Conservation (phyloP, 768 basidiomycete genomes). For the Rhizopogon vesiculosus region DNA sequence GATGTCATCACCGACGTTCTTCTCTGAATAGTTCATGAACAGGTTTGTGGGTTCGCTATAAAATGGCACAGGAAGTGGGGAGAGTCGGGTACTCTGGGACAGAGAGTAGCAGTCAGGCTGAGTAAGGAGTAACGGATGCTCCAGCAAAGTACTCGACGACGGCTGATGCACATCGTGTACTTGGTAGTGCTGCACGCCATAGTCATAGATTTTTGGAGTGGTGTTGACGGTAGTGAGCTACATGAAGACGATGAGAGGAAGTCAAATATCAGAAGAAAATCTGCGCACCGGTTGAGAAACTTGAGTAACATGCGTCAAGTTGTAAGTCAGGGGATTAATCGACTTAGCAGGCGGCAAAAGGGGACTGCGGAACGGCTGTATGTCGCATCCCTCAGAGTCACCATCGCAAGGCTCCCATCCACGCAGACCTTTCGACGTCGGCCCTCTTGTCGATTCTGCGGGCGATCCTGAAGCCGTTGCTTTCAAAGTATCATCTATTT, state of each 20-base stretch:
- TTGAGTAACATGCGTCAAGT: neutral
- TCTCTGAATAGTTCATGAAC: neutral
- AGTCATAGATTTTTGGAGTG: neutral
- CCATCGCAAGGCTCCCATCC: neutral
- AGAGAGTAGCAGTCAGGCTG: neutral
- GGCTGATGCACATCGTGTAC: neutral
- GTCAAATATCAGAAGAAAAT: neutral
- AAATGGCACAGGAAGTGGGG: neutral
- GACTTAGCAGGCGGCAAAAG: slow-evolving; percentile 21
- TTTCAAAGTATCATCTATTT: slow-evolving; percentile 19
- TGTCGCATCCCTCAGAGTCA: slow-evolving; percentile 3
- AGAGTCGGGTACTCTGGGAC: neutral
- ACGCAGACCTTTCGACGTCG: neutral
- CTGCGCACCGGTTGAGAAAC: neutral
- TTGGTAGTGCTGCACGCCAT: neutral
- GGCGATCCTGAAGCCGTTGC: slow-evolving; percentile 1
- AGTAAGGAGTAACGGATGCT: neutral
- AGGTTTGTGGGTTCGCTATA: neutral
- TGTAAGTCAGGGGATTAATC: neutral
- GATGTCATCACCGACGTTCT: neutral
- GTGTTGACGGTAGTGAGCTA: neutral
- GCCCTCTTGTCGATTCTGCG: neutral
- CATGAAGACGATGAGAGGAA: neutral
- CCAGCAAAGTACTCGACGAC: neutral
- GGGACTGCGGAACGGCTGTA: slow-evolving; percentile 24